Percentiles rank a stretch among this genome's conserved stretches.
phyloP scores from a whole-genome alignment of 257 asterid species.

The Catharanthus roseus region DNA sequence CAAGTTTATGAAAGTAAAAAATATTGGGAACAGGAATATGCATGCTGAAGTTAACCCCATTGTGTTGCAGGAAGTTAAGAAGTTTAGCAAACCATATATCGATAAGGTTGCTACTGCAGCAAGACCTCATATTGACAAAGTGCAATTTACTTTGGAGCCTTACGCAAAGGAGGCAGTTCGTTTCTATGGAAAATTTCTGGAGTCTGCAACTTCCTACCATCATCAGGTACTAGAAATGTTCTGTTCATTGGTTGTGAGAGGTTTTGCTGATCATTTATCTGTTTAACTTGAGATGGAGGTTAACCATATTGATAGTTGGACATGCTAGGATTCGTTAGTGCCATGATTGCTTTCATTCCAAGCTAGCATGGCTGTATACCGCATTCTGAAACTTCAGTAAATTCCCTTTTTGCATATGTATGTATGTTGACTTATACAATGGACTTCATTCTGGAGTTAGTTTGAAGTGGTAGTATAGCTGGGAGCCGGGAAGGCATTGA shows the following conservation, averaged over 20 bases:
- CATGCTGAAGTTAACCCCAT: constrained; percentile 21
- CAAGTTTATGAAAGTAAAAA: neutral
- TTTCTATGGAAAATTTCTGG: constrained; percentile 64
- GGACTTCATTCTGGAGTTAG: too few relatives aligned
- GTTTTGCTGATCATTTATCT: neutral
- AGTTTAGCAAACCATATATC: constrained; percentile 67
- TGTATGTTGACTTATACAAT: too few relatives aligned
- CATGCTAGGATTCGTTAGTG: too few relatives aligned
- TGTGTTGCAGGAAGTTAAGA: constrained; percentile 57
- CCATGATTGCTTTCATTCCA: neutral
- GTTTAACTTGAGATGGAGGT: neutral
- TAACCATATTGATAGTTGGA: neutral
- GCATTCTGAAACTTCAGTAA: neutral
- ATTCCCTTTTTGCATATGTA: too few relatives aligned
- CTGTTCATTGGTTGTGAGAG: neutral
- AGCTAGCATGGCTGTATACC: neutral
- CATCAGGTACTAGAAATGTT: constrained; percentile 42
- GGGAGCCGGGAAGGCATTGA: too few relatives aligned
- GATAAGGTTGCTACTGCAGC: constrained; percentile 82
- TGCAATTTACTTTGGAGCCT: constrained; percentile 50
- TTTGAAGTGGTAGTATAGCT: too few relatives aligned
- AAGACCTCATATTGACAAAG: constrained; percentile 74
- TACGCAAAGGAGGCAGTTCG: constrained; percentile 51
- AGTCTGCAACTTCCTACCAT: constrained; percentile 74
- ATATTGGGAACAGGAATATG: neutral